Evolutionary conservation across 2,329 filamentous ascomycete genomes (phyloP), one percentile per base, ranked within the genome.

Genomic region (Colletotrichum sp.): DNA sequence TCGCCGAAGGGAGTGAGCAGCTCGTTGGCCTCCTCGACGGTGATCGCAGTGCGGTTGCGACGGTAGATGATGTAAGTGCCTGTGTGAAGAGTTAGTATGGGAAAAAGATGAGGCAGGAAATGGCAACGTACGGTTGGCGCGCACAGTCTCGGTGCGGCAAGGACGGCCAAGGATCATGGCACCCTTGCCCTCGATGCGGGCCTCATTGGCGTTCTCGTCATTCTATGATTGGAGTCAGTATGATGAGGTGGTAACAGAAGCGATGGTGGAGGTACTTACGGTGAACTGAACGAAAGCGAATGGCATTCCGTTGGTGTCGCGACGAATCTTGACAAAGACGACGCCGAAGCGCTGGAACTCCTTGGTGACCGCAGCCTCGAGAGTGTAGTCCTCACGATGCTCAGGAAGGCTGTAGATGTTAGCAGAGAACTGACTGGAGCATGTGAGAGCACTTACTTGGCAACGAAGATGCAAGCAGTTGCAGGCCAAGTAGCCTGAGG

Each of bases 221-320:
- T 85, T 87, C 90, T 92, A 76, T 21, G 30, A 34, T 13, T 18
- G 4, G 12, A 21, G 72, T 87, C 69, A 86, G 81, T 65, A 13
- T 66, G 21, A 6, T 10, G 13, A 24, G 36, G 21, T 9, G 5
- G n/a, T 21, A 18, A 8, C 39, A 16, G 36, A 30, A 18, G 8
- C 10, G 3, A 21, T 13, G n/a, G 3, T 3, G 52, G 44, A 65
- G 32, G 15, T 30, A 83, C 89, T 85, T 80, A 92, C 92, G 3
- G 90, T 92, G 79, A 87, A 94, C 79, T 93, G 92, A 26, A 88
- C 89, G 78, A 93, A 93, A 0, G 91, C 92, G 80, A 91, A 92
- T 0, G 92, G 92, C 90, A 93, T 92, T 18, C 68, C 60, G 52
- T 89, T 86, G 16, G 83, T 83, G 78, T 93, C 92, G 21, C 92